A percentile compares a stretch with the other conserved stretches of the same genome.
phyloP scores from a whole-genome alignment of 768 basidiomycete species.

The Coprinellus micaceus region DNA sequence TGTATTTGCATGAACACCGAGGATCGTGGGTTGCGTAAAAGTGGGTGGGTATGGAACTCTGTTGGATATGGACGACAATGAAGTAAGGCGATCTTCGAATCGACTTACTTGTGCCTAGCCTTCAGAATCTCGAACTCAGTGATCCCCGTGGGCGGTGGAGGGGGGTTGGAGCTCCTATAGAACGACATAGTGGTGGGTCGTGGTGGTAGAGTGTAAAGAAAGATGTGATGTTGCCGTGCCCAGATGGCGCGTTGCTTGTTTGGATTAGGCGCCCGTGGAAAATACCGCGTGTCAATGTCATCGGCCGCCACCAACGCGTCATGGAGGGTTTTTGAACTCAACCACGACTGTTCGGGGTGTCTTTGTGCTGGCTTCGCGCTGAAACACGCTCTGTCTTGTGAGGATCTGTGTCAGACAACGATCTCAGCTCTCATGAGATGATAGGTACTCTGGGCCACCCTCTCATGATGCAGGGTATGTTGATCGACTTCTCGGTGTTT shows the following conservation, averaged over 20 bases:
- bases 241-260: not conserved
- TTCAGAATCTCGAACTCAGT: conserved; percentile 78
- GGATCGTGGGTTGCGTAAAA: not conserved
- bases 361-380: no score
- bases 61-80: not conserved
- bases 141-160: conserved; percentile 22
- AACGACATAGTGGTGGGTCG: not conserved
- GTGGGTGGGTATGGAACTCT: not conserved
- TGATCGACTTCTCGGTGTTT: no score
- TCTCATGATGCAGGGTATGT: no score
- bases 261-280: no score
- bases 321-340: no score
- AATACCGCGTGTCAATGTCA: no score
- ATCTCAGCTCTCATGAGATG: no score
- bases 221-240: not conserved
- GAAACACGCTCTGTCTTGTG: no score
- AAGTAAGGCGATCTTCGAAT: not conserved
- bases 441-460: no score
- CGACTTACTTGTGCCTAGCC: conserved; percentile 59
- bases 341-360: no score
- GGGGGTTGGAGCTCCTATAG: not conserved
- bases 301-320: no score
- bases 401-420: no score
- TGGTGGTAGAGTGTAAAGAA: not conserved
- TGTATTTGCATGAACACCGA: not conserved